A percentile compares a stretch with the other conserved stretches of the same genome.
phyloP scores from a whole-genome alignment of 225 moss, liverwort and hornwort species.

The Pleurozium schreberi region DNA sequence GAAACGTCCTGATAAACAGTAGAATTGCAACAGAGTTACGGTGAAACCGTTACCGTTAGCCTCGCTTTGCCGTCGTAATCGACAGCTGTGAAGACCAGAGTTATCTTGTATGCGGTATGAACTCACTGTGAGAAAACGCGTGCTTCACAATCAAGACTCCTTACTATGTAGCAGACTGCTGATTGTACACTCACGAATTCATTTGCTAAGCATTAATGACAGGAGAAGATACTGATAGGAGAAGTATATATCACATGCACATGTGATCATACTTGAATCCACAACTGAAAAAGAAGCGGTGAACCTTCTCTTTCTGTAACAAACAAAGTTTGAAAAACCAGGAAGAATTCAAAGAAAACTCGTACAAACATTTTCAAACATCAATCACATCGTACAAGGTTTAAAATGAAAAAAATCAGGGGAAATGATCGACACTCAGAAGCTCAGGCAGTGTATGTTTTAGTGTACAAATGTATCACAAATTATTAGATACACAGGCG shows the following conservation, averaged over 20 bases:
- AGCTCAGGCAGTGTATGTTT: background rate
- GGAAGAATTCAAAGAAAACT: background rate
- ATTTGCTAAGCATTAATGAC: background rate
- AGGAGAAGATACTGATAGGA: background rate
- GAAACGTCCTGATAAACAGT: background rate
- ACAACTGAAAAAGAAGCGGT: background rate
- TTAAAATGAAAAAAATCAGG: background rate
- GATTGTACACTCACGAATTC: background rate
- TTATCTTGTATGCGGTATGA: background rate
- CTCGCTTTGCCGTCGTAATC: background rate
- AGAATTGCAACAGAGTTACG: background rate
- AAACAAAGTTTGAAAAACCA: background rate
- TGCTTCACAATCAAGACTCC: background rate
- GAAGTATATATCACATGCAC: background rate
- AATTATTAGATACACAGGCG: slow-evolving; percentile 20
- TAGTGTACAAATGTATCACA: slow-evolving; percentile 43
- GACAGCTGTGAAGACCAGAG: background rate
- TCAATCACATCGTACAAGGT: background rate
- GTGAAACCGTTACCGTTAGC: background rate
- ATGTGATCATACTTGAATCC: background rate
- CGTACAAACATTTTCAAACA: background rate
- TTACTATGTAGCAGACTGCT: background rate
- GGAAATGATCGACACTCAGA: background rate
- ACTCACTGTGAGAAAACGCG: background rate
- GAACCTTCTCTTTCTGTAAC: background rate